Evolutionary conservation across 257 asterid genomes (phyloP), one percentile per base, ranked within the genome.

Genomic region (Echium plantagineum): DNA sequence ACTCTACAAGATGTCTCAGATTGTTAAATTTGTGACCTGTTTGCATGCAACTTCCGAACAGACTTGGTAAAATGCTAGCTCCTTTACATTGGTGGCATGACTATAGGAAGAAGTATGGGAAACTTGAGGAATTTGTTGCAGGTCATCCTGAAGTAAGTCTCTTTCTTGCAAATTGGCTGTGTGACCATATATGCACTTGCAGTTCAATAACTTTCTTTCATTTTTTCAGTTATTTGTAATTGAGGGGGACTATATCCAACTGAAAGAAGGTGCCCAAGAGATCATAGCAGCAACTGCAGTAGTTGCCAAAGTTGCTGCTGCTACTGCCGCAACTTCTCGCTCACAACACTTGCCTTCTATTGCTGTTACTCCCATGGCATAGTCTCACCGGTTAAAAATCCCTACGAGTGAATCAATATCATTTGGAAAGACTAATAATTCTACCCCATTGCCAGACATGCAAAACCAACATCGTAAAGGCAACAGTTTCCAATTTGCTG

Each of bases 21-120:
- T 53, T 53, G 26, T 53, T 53, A 17, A n/a, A 9, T 52, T 28
- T 52, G 24, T 60, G 4, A 53, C 26, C 38, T 56, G 17, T 42
- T 53, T 53, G 32, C 35, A 56, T 53, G 62, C 95, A 89, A 95
- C 95, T 89, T 58, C 94, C 95, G 31, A 89, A 84, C 76, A 84
- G 95, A 74, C 95, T 89, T 70, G 95, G 87, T 57, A 86, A 82
- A 79, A 89, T 89, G 95, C 89, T 89, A 56, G 83, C 88, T 20
- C 97, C 97, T 18, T 77, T 89, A 58, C 91, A 82, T 64, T 89
- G 97, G 97, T 89, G 97, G 97, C 88, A 86, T 75, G 97, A 89
- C 72, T 86, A 89, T 58, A 89, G 81, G 71, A 86, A 75, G 83
- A 84, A 84, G 79, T 84, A 78, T 61, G 97, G 97, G 64, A 89